A percentile compares a stretch with the other conserved stretches of the same genome.
These are phyloP conservation scores for Ophiocordyceps camponoti-saundersi DNA, from an alignment of 2,329 filamentous ascomycete species.

Conservation along the genomic window DNA sequence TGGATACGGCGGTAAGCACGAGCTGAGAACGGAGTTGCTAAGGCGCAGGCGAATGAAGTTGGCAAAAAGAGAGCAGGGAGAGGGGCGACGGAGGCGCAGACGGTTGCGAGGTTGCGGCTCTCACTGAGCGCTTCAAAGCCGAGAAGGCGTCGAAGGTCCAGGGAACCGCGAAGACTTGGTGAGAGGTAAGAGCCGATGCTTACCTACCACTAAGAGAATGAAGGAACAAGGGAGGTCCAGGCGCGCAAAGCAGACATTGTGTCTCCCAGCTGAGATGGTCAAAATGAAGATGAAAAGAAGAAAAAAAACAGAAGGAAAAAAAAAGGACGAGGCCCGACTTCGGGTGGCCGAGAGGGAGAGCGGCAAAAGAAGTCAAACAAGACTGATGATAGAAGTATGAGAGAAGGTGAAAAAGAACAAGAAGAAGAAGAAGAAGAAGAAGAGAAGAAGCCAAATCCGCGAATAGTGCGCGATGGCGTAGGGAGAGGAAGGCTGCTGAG, in stretches of 20 bases:
- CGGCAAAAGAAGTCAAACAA: background rate
- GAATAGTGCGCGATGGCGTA: background rate
- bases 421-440: background rate
- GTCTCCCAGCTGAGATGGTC: conserved; percentile 12
- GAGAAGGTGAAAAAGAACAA: background rate
- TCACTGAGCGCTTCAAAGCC: background rate
- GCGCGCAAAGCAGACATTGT: conserved; percentile 24
- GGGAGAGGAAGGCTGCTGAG: background rate
- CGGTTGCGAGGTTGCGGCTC: too few species aligned
- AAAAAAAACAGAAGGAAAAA: conserved; percentile 1
- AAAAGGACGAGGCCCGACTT: background rate
- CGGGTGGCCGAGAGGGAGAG: background rate
- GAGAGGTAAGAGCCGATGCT: background rate
- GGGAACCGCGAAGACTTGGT: background rate
- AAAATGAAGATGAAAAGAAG: conserved; percentile 3
- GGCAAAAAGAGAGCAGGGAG: background rate
- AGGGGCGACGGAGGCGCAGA: background rate
- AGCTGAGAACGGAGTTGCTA: background rate
- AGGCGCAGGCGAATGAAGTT: background rate
- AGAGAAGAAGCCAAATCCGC: too few species aligned
- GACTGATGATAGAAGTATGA: too few species aligned
- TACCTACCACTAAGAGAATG: conserved; percentile 25
- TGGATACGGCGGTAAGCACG: background rate
- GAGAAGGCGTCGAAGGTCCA: background rate
- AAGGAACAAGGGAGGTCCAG: conserved; percentile 13